phyloP scores from a whole-genome alignment of 805 yeast species.

The Pichia paraexigua region DNA sequence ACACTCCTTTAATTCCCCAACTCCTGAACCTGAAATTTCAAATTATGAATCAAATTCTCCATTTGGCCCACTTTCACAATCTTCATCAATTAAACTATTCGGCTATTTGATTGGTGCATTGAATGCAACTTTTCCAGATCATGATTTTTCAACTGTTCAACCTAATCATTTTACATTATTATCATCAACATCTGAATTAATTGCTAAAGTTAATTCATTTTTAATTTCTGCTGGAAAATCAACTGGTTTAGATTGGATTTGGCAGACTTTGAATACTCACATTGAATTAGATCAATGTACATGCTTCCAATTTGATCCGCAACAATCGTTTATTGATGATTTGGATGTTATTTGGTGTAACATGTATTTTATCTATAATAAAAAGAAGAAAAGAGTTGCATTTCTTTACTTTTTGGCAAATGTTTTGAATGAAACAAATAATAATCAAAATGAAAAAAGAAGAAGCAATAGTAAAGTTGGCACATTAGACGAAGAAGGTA shows the following conservation, averaged over 20 bases:
- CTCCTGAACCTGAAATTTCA: conserved; percentile 17
- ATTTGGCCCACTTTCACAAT: conserved; percentile 84
- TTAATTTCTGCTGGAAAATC: conserved; percentile 58
- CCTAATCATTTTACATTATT: conserved; percentile 69
- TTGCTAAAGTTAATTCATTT: conserved; percentile 67
- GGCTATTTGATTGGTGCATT: conserved; percentile 85
- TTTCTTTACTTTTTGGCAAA: conserved; percentile 64
- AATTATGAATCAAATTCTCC: conserved; percentile 39
- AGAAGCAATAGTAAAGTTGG: conserved; percentile 28
- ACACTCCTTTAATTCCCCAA: conserved; percentile 25
- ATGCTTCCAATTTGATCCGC: conserved; percentile 55
- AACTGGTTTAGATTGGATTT: conserved; percentile 54
- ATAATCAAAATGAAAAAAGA: conserved; percentile 1
- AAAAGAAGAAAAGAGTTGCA: conserved; percentile 85
- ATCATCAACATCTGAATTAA: conserved; percentile 39
- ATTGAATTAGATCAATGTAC: conserved; percentile 64
- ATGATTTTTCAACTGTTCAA: conserved; percentile 81
- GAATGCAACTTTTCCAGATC: conserved; percentile 92
- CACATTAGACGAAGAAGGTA: conserved; percentile 25
- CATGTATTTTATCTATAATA: conserved; percentile 89
- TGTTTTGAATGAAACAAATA: conserved; percentile 9
- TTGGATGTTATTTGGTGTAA: conserved; percentile 57
- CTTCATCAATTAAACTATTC: conserved; percentile 82
- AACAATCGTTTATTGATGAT: conserved; percentile 61
- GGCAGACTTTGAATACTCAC: conserved; percentile 82